A percentile compares a stretch with the other conserved stretches of the same genome.
phyloP scores from a whole-genome alignment of 768 basidiomycete species.

The Suillus ampliporus region DNA sequence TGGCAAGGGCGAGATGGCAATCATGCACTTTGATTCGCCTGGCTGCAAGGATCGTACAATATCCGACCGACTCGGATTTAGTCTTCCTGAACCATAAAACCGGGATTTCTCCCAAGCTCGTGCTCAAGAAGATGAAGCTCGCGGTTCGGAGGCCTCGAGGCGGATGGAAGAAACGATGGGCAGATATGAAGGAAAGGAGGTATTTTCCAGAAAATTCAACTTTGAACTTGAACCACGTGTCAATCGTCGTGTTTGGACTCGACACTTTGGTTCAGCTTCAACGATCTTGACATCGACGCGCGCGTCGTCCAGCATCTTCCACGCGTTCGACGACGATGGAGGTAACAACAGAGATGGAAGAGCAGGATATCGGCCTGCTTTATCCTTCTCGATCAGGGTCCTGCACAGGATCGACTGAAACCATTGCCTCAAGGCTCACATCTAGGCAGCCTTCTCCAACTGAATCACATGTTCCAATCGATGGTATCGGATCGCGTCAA shows the following conservation, averaged over 20 bases:
- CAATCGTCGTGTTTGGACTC: background rate
- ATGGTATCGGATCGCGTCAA: constrained; percentile 4
- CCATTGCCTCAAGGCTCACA: constrained; percentile 18
- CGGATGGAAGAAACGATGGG: background rate
- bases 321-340: constrained; percentile 2
- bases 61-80: constrained; percentile 7
- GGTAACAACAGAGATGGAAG: constrained; percentile 25
- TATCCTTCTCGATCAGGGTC: constrained; percentile 32
- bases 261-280: background rate
- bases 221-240: constrained; percentile 8
- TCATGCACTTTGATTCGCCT: background rate
- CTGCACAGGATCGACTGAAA: constrained; percentile 27
- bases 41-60: constrained; percentile 1
- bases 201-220: constrained; percentile 1
- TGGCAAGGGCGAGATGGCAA: background rate
- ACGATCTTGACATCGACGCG: constrained; percentile 1
- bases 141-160: background rate
- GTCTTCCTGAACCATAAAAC: constrained; percentile 8
- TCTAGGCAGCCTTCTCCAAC: constrained; percentile 26
- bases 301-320: background rate
- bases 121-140: constrained; percentile 9
- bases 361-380: constrained; percentile 36
- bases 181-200: background rate
- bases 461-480: constrained; percentile 12
- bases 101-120: constrained; percentile 12